Conservation (phyloP, 2,329 filamentous ascomycete genomes). For the Fusarium tupiense region DNA sequence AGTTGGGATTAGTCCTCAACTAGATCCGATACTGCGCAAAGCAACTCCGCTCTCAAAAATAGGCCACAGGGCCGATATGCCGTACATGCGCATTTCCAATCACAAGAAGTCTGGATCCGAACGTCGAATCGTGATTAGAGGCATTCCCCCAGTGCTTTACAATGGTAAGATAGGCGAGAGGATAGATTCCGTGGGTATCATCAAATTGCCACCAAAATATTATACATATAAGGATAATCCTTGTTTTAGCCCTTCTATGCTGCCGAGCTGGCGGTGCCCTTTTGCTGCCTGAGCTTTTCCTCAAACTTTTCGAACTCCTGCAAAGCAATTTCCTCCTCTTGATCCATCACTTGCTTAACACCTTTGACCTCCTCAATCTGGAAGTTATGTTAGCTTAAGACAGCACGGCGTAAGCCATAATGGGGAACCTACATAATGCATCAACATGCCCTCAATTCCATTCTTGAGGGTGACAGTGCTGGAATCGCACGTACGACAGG, state of each 20-base stretch:
- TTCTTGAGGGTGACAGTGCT: conserved; percentile 97
- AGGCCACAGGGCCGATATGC: not conserved
- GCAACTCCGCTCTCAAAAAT: not conserved
- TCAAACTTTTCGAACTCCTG: conserved; percentile 95
- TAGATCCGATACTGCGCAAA: not conserved
- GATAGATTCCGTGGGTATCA: conserved; percentile 40
- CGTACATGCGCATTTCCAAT: not conserved
- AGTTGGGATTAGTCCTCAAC: not conserved
- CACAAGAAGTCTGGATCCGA: not conserved
- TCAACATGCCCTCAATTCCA: conserved; percentile 98
- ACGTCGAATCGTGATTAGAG: not conserved
- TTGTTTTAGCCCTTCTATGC: not conserved
- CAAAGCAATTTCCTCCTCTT: conserved; percentile 89
- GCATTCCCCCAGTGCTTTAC: not conserved
- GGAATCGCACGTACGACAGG: conserved; percentile 94
- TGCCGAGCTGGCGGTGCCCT: conserved; percentile 46
- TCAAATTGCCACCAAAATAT: conserved; percentile 38
- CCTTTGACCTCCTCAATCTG: conserved; percentile 96
- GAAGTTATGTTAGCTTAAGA: conserved; percentile 40
- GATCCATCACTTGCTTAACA: conserved; percentile 88
- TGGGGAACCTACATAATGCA: conserved; percentile 80
- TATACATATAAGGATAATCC: conserved; percentile 29
- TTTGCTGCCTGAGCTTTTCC: conserved; percentile 74
- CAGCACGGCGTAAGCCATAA: not conserved
- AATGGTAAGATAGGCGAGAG: not conserved